Base-by-base conservation (phyloP, 441 rosid genomes). In the Breynia disticha region DNA sequence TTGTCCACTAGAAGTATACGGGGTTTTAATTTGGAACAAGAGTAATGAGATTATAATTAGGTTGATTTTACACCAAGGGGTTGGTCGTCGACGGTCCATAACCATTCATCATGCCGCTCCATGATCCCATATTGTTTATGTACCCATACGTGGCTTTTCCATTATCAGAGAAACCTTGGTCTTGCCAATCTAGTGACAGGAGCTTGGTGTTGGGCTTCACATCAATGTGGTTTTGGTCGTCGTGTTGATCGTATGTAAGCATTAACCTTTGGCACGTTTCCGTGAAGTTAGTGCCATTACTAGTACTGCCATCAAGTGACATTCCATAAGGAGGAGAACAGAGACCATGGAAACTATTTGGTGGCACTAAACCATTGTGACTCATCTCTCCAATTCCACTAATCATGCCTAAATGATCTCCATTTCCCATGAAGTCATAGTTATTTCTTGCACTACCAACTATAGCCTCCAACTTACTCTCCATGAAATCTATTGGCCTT, bases 141-240 rank as follows among this genome's bases (percentile, higher is more conserved):
- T 75, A 79, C 16, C 93, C 78, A 52, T 59, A 71, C 14, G 70
- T 58, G 58, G 73, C 81, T 66, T 79, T 82, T 41, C 80, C 82
- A 32, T 41, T 41, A 7, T 41, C 44, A 41, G 44, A 15, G 44
- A 13, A 41, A 41, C 44, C 44, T 41, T 89, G 95, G 64, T 80
- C 85, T 63, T 82, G 93, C 94, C 95, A 84, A 17, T 89, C 93
- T 39, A 82, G 87, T 35, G 97, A 75, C 67, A 86, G 63, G 45
- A 82, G 64, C 73, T 78, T 80, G 13, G 90, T 51, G 64, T 76
- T 82, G 19, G 95, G 95, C 68, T 89, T 89, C 72, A 82, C 84
- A 59, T 89, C 95, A 19, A 74, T 61, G 16, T 72, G 54, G 24
- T 59, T 68, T 51, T 73, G 87, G 17, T 72, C 66, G 22, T 76